Base-by-base conservation (phyloP, 2,329 filamentous ascomycete species). In the Peltaster fructicola region DNA sequence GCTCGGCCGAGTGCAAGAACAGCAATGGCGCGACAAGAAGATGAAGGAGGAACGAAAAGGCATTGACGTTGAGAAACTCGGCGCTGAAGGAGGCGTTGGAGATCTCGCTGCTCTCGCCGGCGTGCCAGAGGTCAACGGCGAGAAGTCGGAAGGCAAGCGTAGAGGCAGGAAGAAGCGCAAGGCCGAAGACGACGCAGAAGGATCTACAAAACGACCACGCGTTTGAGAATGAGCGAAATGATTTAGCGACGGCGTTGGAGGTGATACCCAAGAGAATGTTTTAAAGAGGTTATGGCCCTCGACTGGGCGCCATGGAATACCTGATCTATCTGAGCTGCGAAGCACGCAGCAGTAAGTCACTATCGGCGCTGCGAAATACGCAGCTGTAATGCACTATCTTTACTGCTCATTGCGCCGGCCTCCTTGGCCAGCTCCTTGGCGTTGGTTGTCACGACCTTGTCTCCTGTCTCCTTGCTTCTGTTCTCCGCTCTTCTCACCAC, bases 1-100 rank as follows among this genome's bases (percentile, higher is more conserved):
- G 48, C 61, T 95, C 20, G 88, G 88, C 23, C 73, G 85, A 43
- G 82, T 95, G 27, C 72, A 80, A 47, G 82, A 92, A 56, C 69
- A 91, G 44, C 66, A 92, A 37, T 76, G 80, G 52, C 84, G 85
- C 61, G 81, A 90, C 39, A 73, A 73, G 46, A 73, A 82, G 45
- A 71, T 95, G 34, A 88, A 88, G 48, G 69, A 76, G 43, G 76
- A 79, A 25, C 63, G 82, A 33, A 82, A 84, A 56, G 23, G 39
- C n/a, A n/a, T n/a, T n/a, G n/a, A n/a, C n/a, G n/a, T n/a, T n/a
- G n/a, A n/a, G n/a, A n/a, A n/a, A 32, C 9, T 37, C 38, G 23
- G 37, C 37, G 59, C 65, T 48, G 57, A 27, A 38, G 16, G 40
- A 23, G 32, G 36, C 30, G 56, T 67, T 70, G 29, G 68, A 81